Percentiles rank a stretch among this genome's conserved stretches.
These are phyloP conservation scores for Mycena citricolor DNA, from an alignment of 1,284 basidiomycete species.

Conservation along the genomic window DNA sequence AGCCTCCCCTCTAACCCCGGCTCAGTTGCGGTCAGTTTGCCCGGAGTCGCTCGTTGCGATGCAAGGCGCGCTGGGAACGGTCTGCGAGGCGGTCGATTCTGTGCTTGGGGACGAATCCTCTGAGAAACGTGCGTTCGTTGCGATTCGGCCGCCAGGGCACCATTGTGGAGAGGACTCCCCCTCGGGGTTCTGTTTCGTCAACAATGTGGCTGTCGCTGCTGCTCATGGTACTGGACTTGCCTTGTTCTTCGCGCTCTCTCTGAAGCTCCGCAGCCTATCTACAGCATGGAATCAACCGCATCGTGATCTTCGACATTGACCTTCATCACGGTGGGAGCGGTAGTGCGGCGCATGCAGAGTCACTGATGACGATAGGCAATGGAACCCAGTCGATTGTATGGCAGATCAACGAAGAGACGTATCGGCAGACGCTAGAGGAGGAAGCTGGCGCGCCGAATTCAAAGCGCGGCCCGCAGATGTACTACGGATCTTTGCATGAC, in stretches of 20 bases:
- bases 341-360: too few relatives aligned
- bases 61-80: conserved; percentile 73
- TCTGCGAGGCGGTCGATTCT: conserved; percentile 82
- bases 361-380: conserved; percentile 59
- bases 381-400: conserved; percentile 91
- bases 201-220: conserved; percentile 89
- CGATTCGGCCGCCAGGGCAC: conserved; percentile 86
- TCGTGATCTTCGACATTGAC: conserved; percentile 92
- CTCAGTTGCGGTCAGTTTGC: conserved; percentile 50
- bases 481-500: conserved; percentile 90
- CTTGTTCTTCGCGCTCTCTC: background rate
- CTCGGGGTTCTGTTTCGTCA: conserved; percentile 91
- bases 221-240: conserved; percentile 72
- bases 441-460: conserved; percentile 37
- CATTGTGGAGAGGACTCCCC: conserved; percentile 89
- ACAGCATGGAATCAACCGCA: conserved; percentile 73
- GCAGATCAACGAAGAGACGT: conserved; percentile 89
- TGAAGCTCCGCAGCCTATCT: conserved; percentile 84
- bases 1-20: conserved; percentile 19
- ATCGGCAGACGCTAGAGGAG: conserved; percentile 61
- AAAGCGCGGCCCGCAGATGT: conserved; percentile 66
- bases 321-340: conserved; percentile 78
- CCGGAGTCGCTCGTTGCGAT: conserved; percentile 71
- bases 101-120: too few relatives aligned
- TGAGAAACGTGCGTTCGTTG: conserved; percentile 70